A percentile compares a stretch with the other conserved stretches of the same genome.
phyloP scores from a whole-genome alignment of 192 early-diverging fungal species.

The Neocallimastix lanati region DNA sequence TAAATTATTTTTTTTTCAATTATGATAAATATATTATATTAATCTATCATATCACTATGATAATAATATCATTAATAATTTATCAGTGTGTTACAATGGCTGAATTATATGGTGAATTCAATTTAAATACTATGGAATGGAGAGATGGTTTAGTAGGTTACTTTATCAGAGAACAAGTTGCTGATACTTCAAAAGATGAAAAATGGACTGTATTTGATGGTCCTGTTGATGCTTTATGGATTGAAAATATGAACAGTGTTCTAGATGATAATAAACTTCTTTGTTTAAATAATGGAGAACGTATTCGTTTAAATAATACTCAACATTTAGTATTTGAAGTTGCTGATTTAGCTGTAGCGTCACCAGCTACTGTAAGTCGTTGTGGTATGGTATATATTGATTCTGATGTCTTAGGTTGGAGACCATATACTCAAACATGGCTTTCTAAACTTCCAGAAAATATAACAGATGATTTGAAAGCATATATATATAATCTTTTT shows the following conservation, averaged over 20 bases:
- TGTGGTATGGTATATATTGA: constrained; percentile 52
- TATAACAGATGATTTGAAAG: constrained; percentile 17
- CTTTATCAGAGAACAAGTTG: constrained; percentile 30
- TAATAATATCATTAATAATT: background rate
- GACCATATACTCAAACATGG: constrained; percentile 24
- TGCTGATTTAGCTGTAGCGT: constrained; percentile 38
- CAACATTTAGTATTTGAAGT: constrained; percentile 52
- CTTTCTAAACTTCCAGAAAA: constrained; percentile 14
- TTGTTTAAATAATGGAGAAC: constrained; percentile 39
- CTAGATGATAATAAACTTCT: constrained; percentile 47
- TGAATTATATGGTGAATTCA: constrained; percentile 42
- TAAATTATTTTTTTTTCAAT: too few species aligned
- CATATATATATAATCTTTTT: constrained; percentile 13
- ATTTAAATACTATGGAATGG: constrained; percentile 46
- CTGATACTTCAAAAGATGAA: constrained; percentile 27
- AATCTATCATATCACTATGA: too few species aligned
- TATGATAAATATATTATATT: too few species aligned
- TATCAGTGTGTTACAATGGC: constrained; percentile 30
- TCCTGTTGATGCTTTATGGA: constrained; percentile 43
- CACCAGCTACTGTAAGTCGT: constrained; percentile 36
- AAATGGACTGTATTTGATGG: constrained; percentile 46
- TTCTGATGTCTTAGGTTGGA: constrained; percentile 29
- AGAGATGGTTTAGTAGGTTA: constrained; percentile 37
- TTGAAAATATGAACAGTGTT: constrained; percentile 45
- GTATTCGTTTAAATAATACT: constrained; percentile 36